A percentile compares a stretch with the other conserved stretches of the same genome.
Evolutionary conservation across 2,329 filamentous ascomycete genomes (phyloP).

Genomic region (Trichoderma sp.): DNA sequence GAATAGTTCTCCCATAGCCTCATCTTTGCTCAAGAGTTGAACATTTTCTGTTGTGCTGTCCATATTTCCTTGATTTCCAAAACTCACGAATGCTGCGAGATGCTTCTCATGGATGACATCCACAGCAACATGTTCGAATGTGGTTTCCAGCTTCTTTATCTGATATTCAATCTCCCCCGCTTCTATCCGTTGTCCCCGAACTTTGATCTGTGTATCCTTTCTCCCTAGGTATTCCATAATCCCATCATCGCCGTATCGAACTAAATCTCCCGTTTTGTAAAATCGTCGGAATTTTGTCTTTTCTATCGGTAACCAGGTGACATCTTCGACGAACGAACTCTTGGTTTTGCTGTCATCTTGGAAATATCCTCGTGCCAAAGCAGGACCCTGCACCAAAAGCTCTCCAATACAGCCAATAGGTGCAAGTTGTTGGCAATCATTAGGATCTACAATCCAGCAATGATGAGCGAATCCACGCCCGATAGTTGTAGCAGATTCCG

Average conservation of each 20-base stretch:
- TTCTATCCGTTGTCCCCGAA: conserved; percentile 15
- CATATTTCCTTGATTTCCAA: background rate
- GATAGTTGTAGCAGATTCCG: background rate
- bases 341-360: conserved; percentile 25
- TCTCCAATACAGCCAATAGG: conserved; percentile 29
- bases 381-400: conserved; percentile 27
- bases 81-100: background rate
- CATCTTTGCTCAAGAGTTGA: background rate
- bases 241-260: conserved; percentile 1
- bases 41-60: background rate
- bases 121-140: background rate
- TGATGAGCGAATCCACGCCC: conserved; percentile 19
- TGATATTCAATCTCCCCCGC: conserved; percentile 16
- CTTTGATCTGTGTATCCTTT: conserved; percentile 16
- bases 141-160: background rate
- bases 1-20: background rate
- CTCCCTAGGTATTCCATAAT: background rate
- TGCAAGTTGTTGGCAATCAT: conserved; percentile 25
- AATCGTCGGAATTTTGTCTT: background rate
- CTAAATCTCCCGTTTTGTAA: conserved; percentile 14
- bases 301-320: background rate
- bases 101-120: background rate
- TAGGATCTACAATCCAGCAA: conserved; percentile 27
- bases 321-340: conserved; percentile 22
- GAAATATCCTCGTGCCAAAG: conserved; percentile 28